Evolutionary conservation across 2,329 filamentous ascomycete species (phyloP).

Genomic region (Gaeumannomyces tritici): DNA sequence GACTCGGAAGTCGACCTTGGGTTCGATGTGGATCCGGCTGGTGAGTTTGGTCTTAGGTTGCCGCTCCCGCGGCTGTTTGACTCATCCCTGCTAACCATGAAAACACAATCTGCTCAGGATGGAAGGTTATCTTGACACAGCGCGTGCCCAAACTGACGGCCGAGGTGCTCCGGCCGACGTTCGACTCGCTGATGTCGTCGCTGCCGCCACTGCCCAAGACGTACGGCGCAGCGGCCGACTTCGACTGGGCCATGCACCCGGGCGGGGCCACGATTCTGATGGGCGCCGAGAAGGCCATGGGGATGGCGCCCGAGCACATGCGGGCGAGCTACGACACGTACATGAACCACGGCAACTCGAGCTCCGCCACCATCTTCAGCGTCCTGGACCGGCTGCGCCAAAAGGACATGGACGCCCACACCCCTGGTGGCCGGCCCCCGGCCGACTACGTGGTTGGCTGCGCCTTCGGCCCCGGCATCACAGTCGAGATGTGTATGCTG

Average conservation of each 20-base stretch:
- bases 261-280: slow-evolving; percentile 58
- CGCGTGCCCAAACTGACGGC: slow-evolving; percentile 49
- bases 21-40: slow-evolving; percentile 54
- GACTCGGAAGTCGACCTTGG: slow-evolving; percentile 53
- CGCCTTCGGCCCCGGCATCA: slow-evolving; percentile 61
- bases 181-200: slow-evolving; percentile 41
- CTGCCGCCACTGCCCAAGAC: slow-evolving; percentile 29
- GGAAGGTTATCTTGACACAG: slow-evolving; percentile 57
- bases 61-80: too few species aligned
- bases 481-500: slow-evolving; percentile 59
- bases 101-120: slow-evolving; percentile 28
- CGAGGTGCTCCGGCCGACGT: slow-evolving; percentile 40
- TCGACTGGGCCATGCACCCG: slow-evolving; percentile 67
- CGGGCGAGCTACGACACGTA: slow-evolving; percentile 62
- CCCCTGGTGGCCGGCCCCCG: slow-evolving; percentile 33
- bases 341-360: slow-evolving; percentile 58
- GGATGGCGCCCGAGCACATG: slow-evolving; percentile 52
- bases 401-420: slow-evolving; percentile 49
- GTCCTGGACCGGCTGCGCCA: slow-evolving; percentile 52
- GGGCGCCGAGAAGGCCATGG: slow-evolving; percentile 49
- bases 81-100: not conserved
- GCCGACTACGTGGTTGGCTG: slow-evolving; percentile 55
- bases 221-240: slow-evolving; percentile 41
- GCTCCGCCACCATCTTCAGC: slow-evolving; percentile 59
- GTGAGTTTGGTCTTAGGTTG: slow-evolving; percentile 23